Evolutionary conservation across 1,139 yeast species (phyloP), one percentile per base, ranked within the genome.

Genomic region (Nematodospora anomalae): DNA sequence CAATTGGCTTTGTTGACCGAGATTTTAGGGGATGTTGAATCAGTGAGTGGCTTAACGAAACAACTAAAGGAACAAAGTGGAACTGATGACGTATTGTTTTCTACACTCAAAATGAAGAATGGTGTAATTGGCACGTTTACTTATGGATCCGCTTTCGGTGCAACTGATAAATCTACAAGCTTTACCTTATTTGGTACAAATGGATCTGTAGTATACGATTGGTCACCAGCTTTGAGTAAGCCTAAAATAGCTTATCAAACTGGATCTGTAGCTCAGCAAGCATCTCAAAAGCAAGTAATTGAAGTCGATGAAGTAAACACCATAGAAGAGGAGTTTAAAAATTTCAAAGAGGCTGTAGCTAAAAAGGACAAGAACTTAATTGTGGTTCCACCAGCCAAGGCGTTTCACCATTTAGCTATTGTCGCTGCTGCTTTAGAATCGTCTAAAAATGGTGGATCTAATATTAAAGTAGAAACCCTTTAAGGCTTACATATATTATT

Each of bases 361-460:
- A 65, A 74, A 39, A 78, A 80, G 44, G 88, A 87, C 58, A 84
- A 83, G 62, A 57, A 71, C 2, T 48, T 74, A 39, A 62, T 86
- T 36, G 64, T 62, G 28, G 76, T 81, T 26, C 71, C 80, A 12
- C 95, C 96, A 15, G 80, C 76, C 45, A 74, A 70, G 44, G 89
- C 95, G 8, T 89, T 84, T 79, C 96, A 89, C 61, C 97, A 90
- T 59, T 78, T 89, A 60, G 96, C 96, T 7, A 76, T 87, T 50
- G 79, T 90, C 41, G 94, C 79, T 38, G 97, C 96, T 28, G 85
- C 87, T 44, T 62, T 90, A 32, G 82, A 83, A 45, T 82, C 94
- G 41, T 76, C 89, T 27, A 57, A 71, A 29, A 63, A 71, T 33
- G 67, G 70, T 38, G 96, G 96, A 47, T 60, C 66, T 37, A 62